Evolutionary conservation across 768 basidiomycete species (phyloP).

Genomic region (Dendrothele bispora): DNA sequence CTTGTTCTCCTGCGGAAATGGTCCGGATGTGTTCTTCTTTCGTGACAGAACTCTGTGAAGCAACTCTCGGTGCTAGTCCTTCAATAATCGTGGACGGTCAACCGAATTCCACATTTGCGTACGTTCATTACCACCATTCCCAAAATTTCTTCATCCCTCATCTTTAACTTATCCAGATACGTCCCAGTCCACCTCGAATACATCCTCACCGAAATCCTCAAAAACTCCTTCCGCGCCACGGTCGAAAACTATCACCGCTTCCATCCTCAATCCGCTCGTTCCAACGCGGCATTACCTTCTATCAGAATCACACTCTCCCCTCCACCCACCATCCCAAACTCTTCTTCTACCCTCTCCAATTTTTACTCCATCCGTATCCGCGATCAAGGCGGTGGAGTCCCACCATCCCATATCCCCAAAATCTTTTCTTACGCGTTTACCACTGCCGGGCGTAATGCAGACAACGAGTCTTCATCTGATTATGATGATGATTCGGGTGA

Average conservation of each 20-base stretch:
- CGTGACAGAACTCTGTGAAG: constrained; percentile 81
- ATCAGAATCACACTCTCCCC: constrained; percentile 73
- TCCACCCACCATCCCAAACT: constrained; percentile 35
- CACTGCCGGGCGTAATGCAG: constrained; percentile 62
- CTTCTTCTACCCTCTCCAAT: constrained; percentile 32
- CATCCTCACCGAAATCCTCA: constrained; percentile 86
- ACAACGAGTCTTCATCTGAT: constrained; percentile 34
- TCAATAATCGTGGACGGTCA: constrained; percentile 70
- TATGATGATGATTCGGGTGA: too few relatives aligned
- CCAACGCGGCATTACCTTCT: constrained; percentile 47
- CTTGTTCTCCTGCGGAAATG: constrained; percentile 72
- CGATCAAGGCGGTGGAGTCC: constrained; percentile 86
- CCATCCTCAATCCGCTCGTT: constrained; percentile 46
- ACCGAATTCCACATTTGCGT: constrained; percentile 70
- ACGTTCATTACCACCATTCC: too few relatives aligned
- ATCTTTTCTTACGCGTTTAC: constrained; percentile 94
- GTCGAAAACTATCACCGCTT: too few relatives aligned
- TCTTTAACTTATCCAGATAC: too few relatives aligned
- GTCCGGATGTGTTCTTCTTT: constrained; percentile 80
- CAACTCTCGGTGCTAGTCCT: constrained; percentile 75
- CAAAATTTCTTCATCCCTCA: too few relatives aligned
- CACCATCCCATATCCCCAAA: constrained; percentile 67
- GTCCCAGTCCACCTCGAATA: constrained; percentile 91
- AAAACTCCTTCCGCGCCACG: constrained; percentile 89
- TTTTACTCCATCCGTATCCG: constrained; percentile 79